Evolutionary conservation across 148 eudicot species (phyloP).

Genomic region (Tetragonia tetragonoides): DNA sequence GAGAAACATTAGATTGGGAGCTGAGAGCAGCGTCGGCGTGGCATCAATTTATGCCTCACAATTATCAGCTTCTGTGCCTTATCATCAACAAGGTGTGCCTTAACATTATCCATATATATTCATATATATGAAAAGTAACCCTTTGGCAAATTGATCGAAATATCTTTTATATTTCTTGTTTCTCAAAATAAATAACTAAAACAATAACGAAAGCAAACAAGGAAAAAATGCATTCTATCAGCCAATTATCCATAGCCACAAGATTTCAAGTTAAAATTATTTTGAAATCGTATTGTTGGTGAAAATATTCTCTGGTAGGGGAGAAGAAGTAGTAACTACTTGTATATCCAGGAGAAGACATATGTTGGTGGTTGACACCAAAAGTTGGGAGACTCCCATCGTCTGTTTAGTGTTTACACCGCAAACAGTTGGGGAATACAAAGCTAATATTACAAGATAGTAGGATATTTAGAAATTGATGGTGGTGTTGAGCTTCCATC

Average conservation of each 20-base stretch:
- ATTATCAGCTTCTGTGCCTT: neutral
- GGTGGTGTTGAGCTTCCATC: constrained; percentile 59
- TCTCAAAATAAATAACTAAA: too few relatives aligned
- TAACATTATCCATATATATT: neutral
- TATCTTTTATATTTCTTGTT: neutral
- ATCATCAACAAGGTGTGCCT: neutral
- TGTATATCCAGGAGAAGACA: neutral
- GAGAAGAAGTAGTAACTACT: neutral
- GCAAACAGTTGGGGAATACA: neutral
- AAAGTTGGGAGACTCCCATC: neutral
- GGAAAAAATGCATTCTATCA: neutral
- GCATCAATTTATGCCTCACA: constrained; percentile 17
- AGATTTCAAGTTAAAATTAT: neutral
- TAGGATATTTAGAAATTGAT: constrained; percentile 22
- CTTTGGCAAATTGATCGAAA: neutral
- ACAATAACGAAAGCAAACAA: neutral
- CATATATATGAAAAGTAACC: neutral
- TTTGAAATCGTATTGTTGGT: too few relatives aligned
- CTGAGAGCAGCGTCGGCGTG: constrained; percentile 10
- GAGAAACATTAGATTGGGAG: neutral
- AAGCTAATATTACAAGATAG: neutral
- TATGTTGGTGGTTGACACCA: neutral
- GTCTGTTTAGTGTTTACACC: neutral
- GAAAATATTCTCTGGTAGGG: neutral
- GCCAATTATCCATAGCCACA: neutral